Base-by-base conservation (phyloP, 768 basidiomycete genomes). In the Podaxis pistillaris region DNA sequence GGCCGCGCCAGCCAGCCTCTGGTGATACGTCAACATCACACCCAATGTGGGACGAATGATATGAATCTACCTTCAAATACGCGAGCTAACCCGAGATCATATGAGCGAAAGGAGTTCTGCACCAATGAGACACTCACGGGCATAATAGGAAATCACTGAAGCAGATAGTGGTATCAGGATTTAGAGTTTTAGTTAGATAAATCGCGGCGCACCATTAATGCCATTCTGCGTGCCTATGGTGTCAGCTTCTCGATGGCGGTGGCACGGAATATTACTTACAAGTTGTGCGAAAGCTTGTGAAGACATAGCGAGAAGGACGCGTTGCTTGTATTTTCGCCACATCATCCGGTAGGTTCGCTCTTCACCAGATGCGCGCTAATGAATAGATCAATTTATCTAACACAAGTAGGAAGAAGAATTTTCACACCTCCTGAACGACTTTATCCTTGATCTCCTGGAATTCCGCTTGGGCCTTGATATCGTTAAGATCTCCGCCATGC, bases 1-100 rank as follows among this genome's bases (percentile, higher is more conserved):
- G 83, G 9, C 94, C 94, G 44, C 92, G 78, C 93, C 93, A 96
- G 60, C 94, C 94, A 56, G 94, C 94, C 81, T 88, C 91, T 93
- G 72, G 22, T 33, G 40, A 62, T 60, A 46, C 22, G 63, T 38
- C 56, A 72, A 60, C 70, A 54, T 41, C 24, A 1, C 36, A 47
- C 19, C 19, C 17, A 13, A n/a, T 4, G 13, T 52, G 40, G 50
- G 36, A 41, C 36, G 19, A 4, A 56, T 2, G 24, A 6, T 26
- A 6, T 40, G 1, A 19, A 69, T 73, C 49, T 69, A 90, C 92
- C 88, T 81, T 96, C 92, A 67, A 96, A 96, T 4, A 96, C 94
- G 47, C 90, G 81, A 22, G 91, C 88, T 92, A 36, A 52, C 2
- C 33, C 6, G 9, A 38, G 15, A 15, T 1, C 13, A 11, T 26